Percentiles rank a stretch among this genome's conserved stretches.
phyloP scores from a whole-genome alignment of 2,329 filamentous ascomycete species.

The Thelonectria rubi region DNA sequence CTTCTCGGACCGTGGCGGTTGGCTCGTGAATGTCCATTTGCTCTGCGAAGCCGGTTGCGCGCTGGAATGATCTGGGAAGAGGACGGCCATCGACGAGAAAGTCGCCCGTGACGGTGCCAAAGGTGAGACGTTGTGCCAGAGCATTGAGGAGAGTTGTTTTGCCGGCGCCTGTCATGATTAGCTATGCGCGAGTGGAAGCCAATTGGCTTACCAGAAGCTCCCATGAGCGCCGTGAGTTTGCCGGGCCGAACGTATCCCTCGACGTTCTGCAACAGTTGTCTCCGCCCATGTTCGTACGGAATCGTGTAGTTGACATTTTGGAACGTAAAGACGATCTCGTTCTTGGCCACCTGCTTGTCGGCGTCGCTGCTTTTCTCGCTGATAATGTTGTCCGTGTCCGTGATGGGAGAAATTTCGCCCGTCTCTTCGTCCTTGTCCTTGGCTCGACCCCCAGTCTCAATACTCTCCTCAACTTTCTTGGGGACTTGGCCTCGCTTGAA shows the following conservation, averaged over 20 bases:
- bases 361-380: slow-evolving; percentile 40
- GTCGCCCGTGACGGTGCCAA: slow-evolving; percentile 79
- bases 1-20: slow-evolving; percentile 72
- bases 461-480: slow-evolving; percentile 63
- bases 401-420: slow-evolving; percentile 42
- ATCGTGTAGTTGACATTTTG: slow-evolving; percentile 60
- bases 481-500: slow-evolving; percentile 72
- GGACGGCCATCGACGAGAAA: slow-evolving; percentile 81
- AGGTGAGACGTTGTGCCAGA: slow-evolving; percentile 77
- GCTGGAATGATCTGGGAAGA: slow-evolving; percentile 79
- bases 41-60: slow-evolving; percentile 76
- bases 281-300: slow-evolving; percentile 67
- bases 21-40: slow-evolving; percentile 75
- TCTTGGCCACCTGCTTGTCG: slow-evolving; percentile 60
- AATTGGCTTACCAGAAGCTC: slow-evolving; percentile 52
- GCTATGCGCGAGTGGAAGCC: background rate
- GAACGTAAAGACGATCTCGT: slow-evolving; percentile 67
- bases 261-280: slow-evolving; percentile 77
- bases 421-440: slow-evolving; percentile 61
- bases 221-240: slow-evolving; percentile 83
- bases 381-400: slow-evolving; percentile 26
- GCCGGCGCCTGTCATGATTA: slow-evolving; percentile 55
- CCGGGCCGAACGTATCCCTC: slow-evolving; percentile 88
- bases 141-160: slow-evolving; percentile 81
- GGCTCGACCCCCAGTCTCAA: slow-evolving; percentile 58